These are phyloP conservation scores for Fragaria nilgerrensis DNA, from an alignment of 306 rosid species.

Conservation along the genomic window DNA sequence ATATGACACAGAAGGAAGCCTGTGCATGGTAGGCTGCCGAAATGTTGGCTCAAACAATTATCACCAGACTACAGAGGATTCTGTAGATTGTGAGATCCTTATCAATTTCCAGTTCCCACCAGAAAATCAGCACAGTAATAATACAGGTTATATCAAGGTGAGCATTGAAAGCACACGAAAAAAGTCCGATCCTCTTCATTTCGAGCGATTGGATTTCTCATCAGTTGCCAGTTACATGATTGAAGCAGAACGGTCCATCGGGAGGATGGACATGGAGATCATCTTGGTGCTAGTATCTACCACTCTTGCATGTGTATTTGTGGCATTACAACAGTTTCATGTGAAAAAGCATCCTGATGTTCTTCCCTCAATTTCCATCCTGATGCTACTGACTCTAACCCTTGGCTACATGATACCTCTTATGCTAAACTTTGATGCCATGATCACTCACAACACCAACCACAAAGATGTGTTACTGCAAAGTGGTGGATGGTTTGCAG, in stretches of 20 bases:
- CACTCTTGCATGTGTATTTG: conserved; percentile 49
- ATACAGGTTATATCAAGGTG: conserved; percentile 31
- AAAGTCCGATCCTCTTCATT: conserved; percentile 45
- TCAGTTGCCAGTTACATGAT: conserved; percentile 17
- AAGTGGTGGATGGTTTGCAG: conserved; percentile 49
- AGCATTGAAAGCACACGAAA: conserved; percentile 50
- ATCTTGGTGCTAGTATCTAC: conserved; percentile 52
- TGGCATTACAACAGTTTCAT: conserved; percentile 46
- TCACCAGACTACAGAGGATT: conserved; percentile 3
- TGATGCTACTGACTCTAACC: conserved; percentile 44
- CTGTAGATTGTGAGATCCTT: conserved; percentile 50
- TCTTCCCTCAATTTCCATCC: conserved; percentile 48
- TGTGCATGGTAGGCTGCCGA: conserved; percentile 75
- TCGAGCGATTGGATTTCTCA: conserved; percentile 32
- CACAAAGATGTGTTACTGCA: conserved; percentile 23
- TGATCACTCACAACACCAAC: conserved; percentile 28
- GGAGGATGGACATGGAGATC: conserved; percentile 59
- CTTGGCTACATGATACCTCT: conserved; percentile 46
- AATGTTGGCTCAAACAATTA: conserved; percentile 3
- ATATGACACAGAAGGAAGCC: conserved; percentile 49
- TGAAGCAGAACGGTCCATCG: conserved; percentile 19
- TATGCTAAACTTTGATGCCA: conserved; percentile 58
- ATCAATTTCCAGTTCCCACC: conserved; percentile 53
- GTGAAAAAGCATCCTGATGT: conserved; percentile 40
- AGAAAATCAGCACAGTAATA: neutral